These are phyloP conservation scores for Pistacia atlantica DNA, from an alignment of 345 rosid genomes.

Conservation along the genomic window DNA sequence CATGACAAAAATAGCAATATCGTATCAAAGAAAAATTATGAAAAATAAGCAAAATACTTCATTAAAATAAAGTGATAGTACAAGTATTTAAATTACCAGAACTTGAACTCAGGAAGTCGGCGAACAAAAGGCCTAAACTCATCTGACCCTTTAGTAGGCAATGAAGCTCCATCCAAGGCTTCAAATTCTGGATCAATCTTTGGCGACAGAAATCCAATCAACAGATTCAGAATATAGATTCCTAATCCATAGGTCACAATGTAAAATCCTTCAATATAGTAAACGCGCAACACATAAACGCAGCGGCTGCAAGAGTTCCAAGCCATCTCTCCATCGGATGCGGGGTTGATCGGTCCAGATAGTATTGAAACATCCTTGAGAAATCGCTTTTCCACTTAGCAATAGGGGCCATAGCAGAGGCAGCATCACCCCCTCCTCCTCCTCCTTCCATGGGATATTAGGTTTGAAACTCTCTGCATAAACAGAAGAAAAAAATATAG, in stretches of 20 bases:
- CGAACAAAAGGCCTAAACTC: constrained; percentile 53
- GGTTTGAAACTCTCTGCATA: constrained; percentile 13
- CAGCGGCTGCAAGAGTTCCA: constrained; percentile 38
- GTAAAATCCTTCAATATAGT: constrained; percentile 42
- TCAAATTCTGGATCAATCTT: constrained; percentile 55
- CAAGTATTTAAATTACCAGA: constrained; percentile 36
- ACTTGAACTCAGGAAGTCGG: constrained; percentile 54
- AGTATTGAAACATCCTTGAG: constrained; percentile 50
- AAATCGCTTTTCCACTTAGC: constrained; percentile 52
- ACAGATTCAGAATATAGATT: constrained; percentile 47
- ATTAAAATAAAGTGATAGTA: neutral
- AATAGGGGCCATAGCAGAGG: constrained; percentile 36
- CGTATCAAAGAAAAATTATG: neutral
- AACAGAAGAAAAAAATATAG: neutral
- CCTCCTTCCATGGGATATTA: constrained; percentile 39
- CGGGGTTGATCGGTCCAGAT: constrained; percentile 59
- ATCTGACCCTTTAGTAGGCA: constrained; percentile 51
- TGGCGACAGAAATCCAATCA: constrained; percentile 56
- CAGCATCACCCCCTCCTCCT: constrained; percentile 33
- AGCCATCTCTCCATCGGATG: constrained; percentile 46
- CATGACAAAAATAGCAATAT: neutral
- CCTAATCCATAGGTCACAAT: constrained; percentile 48
- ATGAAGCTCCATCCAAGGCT: constrained; percentile 44
- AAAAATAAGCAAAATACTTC: neutral
- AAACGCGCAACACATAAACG: constrained; percentile 44